Base-by-base conservation (phyloP, 2,329 filamentous ascomycete species). In the Byssochlamys sp. region DNA sequence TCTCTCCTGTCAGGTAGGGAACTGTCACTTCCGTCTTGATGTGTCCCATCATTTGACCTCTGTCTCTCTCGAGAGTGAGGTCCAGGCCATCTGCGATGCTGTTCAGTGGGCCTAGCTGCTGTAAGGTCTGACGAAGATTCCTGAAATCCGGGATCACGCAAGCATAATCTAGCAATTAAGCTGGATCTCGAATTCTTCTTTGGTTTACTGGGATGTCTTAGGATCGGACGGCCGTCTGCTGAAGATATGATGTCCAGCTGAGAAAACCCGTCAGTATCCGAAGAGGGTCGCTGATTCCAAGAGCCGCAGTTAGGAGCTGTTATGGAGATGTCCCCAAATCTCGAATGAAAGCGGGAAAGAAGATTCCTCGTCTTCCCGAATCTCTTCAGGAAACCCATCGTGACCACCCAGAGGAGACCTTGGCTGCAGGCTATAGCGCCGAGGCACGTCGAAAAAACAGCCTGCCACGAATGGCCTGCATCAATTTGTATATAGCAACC, bases 261-360 rank as follows among this genome's bases (percentile, higher is more conserved):
- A 9, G 7, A 54, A 59, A 27, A 55, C 11, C 55, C 27, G 6
- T 19, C 54, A 49, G 54, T 35, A 56, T 62, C 60, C 39, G 61
- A 60, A 29, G 53, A 58, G 12, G 68, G 59, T 7, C 61, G 56
- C 50, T 71, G 68, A 52, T 69, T 75, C 74, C 74, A 76, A n/a
- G 73, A 75, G 26, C 73, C 73, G 45, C 69, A 64, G 45, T 66
- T 74, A 25, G 74, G 74, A 62, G 70, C 70, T 26, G 69, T 72
- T 60, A 76, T 76, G 14, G 70, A 62, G 39, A 66, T 62, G 62
- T 76, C 74, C 3, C 74, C 74, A 69, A 72, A 76, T 60, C 73
- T 45, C 1, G 39, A 45, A 45, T 45, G 39, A 19, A 45, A 45
- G 39, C 39, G 39, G 7, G 39, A 45, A 45, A 14, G 19, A 14